These are phyloP conservation scores for Amanita inopinata DNA, from an alignment of 768 basidiomycete genomes.

Conservation along the genomic window DNA sequence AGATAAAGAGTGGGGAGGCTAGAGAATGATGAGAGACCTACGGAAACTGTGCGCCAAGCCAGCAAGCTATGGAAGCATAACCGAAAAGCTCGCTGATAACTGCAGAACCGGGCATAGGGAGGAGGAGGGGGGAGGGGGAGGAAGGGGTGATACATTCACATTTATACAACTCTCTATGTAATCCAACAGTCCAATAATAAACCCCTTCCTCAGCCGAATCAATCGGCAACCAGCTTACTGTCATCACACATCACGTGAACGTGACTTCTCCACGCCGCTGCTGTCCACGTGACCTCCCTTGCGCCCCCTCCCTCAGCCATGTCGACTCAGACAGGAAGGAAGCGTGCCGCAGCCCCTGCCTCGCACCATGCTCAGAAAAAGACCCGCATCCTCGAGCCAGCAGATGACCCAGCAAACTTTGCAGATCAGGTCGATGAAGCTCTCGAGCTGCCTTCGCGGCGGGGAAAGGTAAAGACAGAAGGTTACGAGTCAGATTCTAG, in stretches of 20 bases:
- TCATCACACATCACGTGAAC: no score
- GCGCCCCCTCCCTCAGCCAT: no score
- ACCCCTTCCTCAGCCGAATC: no score
- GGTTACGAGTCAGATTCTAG: constrained; percentile 92
- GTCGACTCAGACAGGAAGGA: constrained; percentile 24
- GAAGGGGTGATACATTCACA: constrained; percentile 11
- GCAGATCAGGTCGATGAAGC: constrained; percentile 69
- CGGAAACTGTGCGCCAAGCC: constrained; percentile 88
- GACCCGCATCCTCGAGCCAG: constrained; percentile 70
- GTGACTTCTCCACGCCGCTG: not conserved
- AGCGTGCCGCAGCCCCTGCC: constrained; percentile 23
- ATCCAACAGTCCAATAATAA: no score
- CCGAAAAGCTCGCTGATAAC: constrained; percentile 58
- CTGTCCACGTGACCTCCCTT: not conserved
- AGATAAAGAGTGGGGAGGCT: constrained; percentile 2
- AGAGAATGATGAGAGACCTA: constrained; percentile 29
- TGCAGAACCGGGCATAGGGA: constrained; percentile 20
- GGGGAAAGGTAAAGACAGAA: constrained; percentile 71
- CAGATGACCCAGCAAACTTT: constrained; percentile 67
- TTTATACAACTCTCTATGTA: no score
- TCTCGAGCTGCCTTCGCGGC: constrained; percentile 61
- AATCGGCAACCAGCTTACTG: no score
- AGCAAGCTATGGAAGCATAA: constrained; percentile 62
- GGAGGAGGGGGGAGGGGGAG: constrained; percentile 13
- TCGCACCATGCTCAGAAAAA: constrained; percentile 42